Evolutionary conservation across 2,329 filamentous ascomycete genomes (phyloP).

Genomic region (Myriosclerotinia duriaeana): DNA sequence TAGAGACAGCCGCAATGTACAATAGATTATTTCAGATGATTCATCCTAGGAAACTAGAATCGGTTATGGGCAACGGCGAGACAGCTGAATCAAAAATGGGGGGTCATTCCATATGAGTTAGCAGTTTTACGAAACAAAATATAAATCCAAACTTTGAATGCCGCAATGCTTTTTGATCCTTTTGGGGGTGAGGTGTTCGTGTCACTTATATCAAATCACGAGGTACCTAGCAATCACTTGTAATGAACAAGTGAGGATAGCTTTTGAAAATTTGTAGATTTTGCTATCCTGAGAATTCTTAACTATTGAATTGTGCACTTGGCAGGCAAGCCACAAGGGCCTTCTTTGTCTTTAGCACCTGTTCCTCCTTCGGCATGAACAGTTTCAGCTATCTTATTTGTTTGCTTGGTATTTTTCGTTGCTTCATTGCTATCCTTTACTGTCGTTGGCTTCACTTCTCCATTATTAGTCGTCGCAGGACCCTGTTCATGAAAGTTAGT

Average conservation of each 20-base stretch:
- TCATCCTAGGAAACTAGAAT: constrained; percentile 18
- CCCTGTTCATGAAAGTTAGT: constrained; percentile 40
- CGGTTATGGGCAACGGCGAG: background rate
- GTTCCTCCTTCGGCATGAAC: constrained; percentile 35
- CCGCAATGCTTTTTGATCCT: background rate
- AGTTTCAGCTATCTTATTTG: constrained; percentile 31
- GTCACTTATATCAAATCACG: background rate
- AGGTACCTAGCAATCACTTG: background rate
- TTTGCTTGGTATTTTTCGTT: constrained; percentile 33
- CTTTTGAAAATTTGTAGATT: background rate
- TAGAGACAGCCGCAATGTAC: constrained; percentile 18
- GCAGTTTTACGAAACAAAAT: background rate
- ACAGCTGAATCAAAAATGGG: constrained; percentile 1
- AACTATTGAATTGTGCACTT: constrained; percentile 64
- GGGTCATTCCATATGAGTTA: background rate
- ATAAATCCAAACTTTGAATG: background rate
- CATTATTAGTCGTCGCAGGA: constrained; percentile 38
- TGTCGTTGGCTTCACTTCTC: constrained; percentile 27
- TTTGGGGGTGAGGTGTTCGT: background rate
- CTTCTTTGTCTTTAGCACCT: constrained; percentile 53
- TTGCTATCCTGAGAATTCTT: background rate
- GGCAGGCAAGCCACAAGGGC: constrained; percentile 73
- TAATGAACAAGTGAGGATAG: background rate
- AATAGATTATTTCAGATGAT: constrained; percentile 8
- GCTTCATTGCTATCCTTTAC: constrained; percentile 34